Evolutionary conservation across 306 rosid genomes (phyloP).

Genomic region (Fragaria iinumae): DNA sequence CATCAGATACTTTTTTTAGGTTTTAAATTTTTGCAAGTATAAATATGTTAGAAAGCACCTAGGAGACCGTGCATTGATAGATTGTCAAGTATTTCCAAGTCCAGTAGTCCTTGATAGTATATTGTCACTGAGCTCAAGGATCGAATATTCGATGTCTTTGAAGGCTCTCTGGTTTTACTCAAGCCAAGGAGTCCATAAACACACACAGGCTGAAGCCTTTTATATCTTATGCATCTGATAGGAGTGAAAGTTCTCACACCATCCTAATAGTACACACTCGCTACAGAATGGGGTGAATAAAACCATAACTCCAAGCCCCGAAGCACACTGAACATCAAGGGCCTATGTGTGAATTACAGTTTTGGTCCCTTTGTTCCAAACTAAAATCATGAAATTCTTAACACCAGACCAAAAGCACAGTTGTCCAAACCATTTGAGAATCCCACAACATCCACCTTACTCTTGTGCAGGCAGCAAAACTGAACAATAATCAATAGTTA

Average conservation of each 20-base stretch:
- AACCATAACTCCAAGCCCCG: background rate
- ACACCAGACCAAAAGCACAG: background rate
- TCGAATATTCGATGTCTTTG: background rate
- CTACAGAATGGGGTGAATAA: background rate
- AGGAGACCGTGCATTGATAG: background rate
- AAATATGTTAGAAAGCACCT: conserved; percentile 2
- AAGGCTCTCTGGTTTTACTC: background rate
- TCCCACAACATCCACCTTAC: background rate
- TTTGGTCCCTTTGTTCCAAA: background rate
- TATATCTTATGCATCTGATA: background rate
- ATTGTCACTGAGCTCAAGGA: background rate
- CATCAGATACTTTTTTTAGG: background rate
- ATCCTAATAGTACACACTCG: background rate
- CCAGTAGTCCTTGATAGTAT: background rate
- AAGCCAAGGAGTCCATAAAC: background rate
- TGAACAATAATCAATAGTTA: background rate
- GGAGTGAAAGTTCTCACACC: background rate
- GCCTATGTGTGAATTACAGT: background rate
- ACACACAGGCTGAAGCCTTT: background rate
- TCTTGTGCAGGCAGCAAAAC: background rate
- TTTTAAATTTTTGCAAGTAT: background rate
- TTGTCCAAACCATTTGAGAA: background rate
- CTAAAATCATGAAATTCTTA: background rate
- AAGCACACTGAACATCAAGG: background rate
- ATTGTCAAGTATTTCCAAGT: background rate